Evolutionary conservation across 2,329 filamentous ascomycete genomes (phyloP).

Genomic region (Fusarium sp.): DNA sequence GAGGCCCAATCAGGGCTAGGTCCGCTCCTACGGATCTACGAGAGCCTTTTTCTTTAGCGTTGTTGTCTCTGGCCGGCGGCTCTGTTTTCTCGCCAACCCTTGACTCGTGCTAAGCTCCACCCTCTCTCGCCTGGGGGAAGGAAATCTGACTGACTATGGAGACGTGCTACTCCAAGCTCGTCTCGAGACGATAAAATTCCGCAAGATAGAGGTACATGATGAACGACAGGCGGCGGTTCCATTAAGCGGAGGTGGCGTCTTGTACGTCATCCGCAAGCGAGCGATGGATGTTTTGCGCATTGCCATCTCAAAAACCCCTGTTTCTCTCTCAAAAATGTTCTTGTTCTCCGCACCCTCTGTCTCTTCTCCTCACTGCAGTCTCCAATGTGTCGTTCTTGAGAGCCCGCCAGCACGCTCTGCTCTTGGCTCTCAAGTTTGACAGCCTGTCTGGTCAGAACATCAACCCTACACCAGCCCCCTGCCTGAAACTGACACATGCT

Average conservation of each 20-base stretch:
- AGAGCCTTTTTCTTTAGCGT: constrained; percentile 23
- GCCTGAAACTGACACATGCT: not conserved
- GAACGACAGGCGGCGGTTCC: too few species aligned
- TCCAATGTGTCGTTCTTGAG: too few species aligned
- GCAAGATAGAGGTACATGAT: not conserved
- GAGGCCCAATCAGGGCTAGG: constrained; percentile 16
- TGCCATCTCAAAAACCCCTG: not conserved
- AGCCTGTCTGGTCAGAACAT: not conserved
- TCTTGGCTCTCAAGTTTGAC: not conserved
- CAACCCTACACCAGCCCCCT: not conserved
- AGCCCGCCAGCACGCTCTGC: too few species aligned
- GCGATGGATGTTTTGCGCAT: too few species aligned
- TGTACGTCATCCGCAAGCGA: too few species aligned
- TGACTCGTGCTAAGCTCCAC: constrained; percentile 6
- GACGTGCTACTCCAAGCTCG: not conserved
- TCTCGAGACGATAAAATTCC: constrained; percentile 1
- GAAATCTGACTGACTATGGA: not conserved
- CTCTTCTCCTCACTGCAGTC: too few species aligned
- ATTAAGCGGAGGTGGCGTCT: too few species aligned
- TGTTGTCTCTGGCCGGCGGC: constrained; percentile 29
- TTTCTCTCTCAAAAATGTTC: not conserved
- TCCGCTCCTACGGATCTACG: constrained; percentile 22
- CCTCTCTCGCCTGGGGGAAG: not conserved
- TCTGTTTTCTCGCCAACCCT: constrained; percentile 25
- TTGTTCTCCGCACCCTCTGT: too few species aligned